phyloP scores from a whole-genome alignment of 2,329 filamentous ascomycete genomes.

The Alternaria atra region DNA sequence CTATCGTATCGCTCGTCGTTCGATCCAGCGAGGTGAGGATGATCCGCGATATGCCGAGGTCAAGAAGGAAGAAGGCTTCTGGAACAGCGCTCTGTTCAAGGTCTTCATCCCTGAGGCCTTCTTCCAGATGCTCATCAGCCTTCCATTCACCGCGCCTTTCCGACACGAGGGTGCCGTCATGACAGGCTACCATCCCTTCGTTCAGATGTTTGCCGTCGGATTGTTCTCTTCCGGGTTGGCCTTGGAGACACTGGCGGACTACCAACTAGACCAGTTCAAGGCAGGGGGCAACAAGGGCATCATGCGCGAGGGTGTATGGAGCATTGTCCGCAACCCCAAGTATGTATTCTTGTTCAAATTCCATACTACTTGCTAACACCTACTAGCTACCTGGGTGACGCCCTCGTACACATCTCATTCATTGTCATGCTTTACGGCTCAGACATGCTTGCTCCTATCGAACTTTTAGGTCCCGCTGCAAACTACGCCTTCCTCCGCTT shows the following conservation, averaged over 20 bases:
- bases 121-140: slow-evolving; percentile 64
- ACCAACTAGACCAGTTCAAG: slow-evolving; percentile 63
- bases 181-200: slow-evolving; percentile 49
- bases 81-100: slow-evolving; percentile 64
- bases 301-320: slow-evolving; percentile 67
- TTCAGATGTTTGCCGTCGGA: slow-evolving; percentile 59
- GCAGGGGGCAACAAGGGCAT: slow-evolving; percentile 54
- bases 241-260: slow-evolving; percentile 66
- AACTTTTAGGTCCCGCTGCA: slow-evolving; percentile 64
- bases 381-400: slow-evolving; percentile 68
- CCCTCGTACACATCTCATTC: slow-evolving; percentile 67
- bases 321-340: slow-evolving; percentile 70
- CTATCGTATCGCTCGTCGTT: slow-evolving; percentile 62
- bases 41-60: slow-evolving; percentile 64
- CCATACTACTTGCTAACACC: slow-evolving; percentile 2
- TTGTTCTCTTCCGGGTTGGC: slow-evolving; percentile 66
- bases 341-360: slow-evolving; percentile 48
- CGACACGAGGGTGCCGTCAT: slow-evolving; percentile 53
- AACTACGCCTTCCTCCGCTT: slow-evolving; percentile 68
- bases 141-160: slow-evolving; percentile 67
- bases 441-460: slow-evolving; percentile 64
- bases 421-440: slow-evolving; percentile 65
- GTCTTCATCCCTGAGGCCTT: slow-evolving; percentile 66
- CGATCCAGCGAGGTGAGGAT: slow-evolving; percentile 61
- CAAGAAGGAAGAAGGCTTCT: slow-evolving; percentile 64